Evolutionary conservation across 1,284 basidiomycete genomes (phyloP).

Genomic region (Leccinum cinnamomeum): DNA sequence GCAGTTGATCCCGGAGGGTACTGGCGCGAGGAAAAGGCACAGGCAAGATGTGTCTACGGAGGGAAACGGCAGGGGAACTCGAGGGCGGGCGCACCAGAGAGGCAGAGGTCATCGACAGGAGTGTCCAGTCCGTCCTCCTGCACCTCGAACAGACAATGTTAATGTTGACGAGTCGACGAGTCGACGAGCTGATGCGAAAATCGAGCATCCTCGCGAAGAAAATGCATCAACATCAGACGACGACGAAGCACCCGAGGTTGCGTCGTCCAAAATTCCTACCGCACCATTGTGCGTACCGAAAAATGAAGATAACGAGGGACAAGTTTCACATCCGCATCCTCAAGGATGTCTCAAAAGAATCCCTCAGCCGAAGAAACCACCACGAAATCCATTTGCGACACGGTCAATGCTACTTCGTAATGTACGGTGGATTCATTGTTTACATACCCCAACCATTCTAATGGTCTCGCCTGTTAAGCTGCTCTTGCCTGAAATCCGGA

Average conservation of each 20-base stretch:
- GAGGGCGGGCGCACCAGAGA: slow-evolving; percentile 22
- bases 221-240: slow-evolving; percentile 27
- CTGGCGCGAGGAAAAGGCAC: slow-evolving; percentile 39
- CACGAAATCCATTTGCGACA: slow-evolving; percentile 67
- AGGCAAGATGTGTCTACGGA: slow-evolving; percentile 24
- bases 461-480: slow-evolving; percentile 47
- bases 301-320: not conserved
- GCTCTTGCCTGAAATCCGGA: slow-evolving; percentile 85
- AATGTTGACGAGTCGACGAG: not conserved
- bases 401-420: slow-evolving; percentile 72
- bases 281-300: slow-evolving; percentile 4
- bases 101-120: slow-evolving; percentile 34
- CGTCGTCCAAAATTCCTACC: slow-evolving; percentile 55
- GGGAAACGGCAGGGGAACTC: slow-evolving; percentile 4
- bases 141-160: not conserved
- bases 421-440: slow-evolving; percentile 40
- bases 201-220: slow-evolving; percentile 4
- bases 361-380: slow-evolving; percentile 52
- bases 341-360: slow-evolving; percentile 30
- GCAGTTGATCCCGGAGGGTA: slow-evolving; percentile 58
- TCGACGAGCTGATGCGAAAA: not conserved
- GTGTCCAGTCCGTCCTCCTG: slow-evolving; percentile 36
- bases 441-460: slow-evolving; percentile 10
- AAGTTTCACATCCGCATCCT: not conserved
- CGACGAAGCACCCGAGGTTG: slow-evolving; percentile 56